Percentiles rank a stretch among this genome's conserved stretches.
These are phyloP conservation scores for Deakozyma indianensis DNA, from an alignment of 805 yeast species.

Conservation along the genomic window DNA sequence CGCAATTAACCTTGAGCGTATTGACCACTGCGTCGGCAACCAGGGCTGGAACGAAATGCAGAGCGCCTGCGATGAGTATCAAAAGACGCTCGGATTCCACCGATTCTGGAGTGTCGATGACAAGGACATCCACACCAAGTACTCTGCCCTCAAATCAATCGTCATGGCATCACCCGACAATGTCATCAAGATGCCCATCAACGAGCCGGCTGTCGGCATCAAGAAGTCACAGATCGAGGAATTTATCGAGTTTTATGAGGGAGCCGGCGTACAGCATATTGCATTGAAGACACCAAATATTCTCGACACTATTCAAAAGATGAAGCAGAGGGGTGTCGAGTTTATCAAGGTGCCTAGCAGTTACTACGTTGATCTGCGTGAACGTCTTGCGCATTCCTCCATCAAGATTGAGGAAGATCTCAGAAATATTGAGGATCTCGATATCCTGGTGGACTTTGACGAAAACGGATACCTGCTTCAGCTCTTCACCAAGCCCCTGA, in stretches of 20 bases:
- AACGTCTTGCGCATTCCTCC: conserved; percentile 30
- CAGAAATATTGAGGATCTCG: conserved; percentile 31
- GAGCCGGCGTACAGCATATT: conserved; percentile 78
- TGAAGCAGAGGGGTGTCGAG: conserved; percentile 51
- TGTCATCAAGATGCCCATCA: conserved; percentile 62
- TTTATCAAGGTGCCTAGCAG: conserved; percentile 45
- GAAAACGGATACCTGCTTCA: conserved; percentile 65
- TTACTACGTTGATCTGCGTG: conserved; percentile 41
- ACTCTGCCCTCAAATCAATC: conserved; percentile 53
- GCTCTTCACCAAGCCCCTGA: conserved; percentile 61
- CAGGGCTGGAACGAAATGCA: conserved; percentile 57
- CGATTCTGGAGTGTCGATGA: conserved; percentile 81
- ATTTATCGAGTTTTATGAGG: conserved; percentile 56
- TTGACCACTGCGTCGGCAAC: conserved; percentile 78
- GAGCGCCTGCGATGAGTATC: conserved; percentile 43
- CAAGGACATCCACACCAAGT: conserved; percentile 52
- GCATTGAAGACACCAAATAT: conserved; percentile 57
- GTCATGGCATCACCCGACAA: conserved; percentile 65
- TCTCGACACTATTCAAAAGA: conserved; percentile 34
- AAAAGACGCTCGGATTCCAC: conserved; percentile 54
- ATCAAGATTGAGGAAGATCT: conserved; percentile 39
- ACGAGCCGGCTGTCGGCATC: conserved; percentile 64
- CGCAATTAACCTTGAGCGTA: conserved; percentile 26
- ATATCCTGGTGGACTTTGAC: conserved; percentile 66
- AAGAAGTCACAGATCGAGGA: conserved; percentile 71